These are phyloP conservation scores for Murraya paniculata DNA, from an alignment of 345 rosid genomes.

Conservation along the genomic window DNA sequence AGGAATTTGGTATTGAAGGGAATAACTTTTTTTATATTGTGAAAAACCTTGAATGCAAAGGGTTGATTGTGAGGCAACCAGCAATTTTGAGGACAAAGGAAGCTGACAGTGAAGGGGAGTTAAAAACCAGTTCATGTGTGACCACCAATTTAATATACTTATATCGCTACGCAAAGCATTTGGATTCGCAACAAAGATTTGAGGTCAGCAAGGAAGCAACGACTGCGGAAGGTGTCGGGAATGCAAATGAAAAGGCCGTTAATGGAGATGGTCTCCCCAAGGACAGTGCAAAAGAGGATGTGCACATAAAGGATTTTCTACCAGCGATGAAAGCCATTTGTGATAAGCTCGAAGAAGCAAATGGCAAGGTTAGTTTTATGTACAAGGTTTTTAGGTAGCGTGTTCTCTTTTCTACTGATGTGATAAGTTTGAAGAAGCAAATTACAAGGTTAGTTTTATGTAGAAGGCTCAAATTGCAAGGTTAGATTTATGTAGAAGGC, in stretches of 20 bases:
- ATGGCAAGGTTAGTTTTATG: constrained; percentile 60
- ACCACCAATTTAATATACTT: constrained; percentile 67
- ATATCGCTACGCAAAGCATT: constrained; percentile 70
- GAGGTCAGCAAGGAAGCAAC: constrained; percentile 65
- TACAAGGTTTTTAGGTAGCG: constrained; percentile 9
- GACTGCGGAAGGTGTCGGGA: constrained; percentile 24
- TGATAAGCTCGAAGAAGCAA: constrained; percentile 75
- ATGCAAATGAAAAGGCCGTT: constrained; percentile 31
- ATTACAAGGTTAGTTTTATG: constrained; percentile 58
- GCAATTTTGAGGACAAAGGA: constrained; percentile 77
- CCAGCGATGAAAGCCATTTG: constrained; percentile 85
- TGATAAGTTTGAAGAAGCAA: constrained; percentile 74
- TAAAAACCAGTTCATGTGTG: constrained; percentile 50
- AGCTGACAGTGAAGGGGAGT: constrained; percentile 58
- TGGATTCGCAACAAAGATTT: constrained; percentile 67
- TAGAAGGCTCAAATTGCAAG: background rate
- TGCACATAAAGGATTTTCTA: constrained; percentile 67
- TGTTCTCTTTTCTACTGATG: constrained; percentile 18
- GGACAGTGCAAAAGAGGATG: constrained; percentile 49
- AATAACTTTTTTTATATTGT: constrained; percentile 65
- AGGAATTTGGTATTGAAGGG: constrained; percentile 73
- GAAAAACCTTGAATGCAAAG: constrained; percentile 71
- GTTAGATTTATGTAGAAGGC: background rate
- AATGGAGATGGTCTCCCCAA: constrained; percentile 34
- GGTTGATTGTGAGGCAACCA: constrained; percentile 66